Evolutionary conservation across 2,329 filamentous ascomycete genomes (phyloP), one percentile per base, ranked within the genome.

Genomic region (Chaetothyriales sp.): DNA sequence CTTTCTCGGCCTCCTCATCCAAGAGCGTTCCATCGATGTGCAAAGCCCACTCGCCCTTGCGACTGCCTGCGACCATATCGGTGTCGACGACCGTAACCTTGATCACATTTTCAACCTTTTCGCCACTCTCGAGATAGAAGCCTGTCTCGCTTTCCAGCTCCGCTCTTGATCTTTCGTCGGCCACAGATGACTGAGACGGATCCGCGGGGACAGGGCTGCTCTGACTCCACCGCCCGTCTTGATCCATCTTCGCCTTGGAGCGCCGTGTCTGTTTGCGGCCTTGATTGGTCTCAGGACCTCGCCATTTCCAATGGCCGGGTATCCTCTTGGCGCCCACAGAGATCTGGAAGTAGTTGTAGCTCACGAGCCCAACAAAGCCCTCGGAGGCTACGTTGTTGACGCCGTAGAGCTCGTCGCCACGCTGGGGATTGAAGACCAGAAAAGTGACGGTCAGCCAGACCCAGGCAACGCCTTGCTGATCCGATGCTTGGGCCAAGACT

Each of bases 291-390:
- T 67, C 69, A 7, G 79, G 74, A 9, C 80, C 78, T 15, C 86
- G 74, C 83, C 87, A 96, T 54, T 72, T 79, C 92, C 90, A 98
- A 20, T 77, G 76, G 12, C 70, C 66, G 0, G 92, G 92, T 15
- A 98, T 72, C 36, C 86, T 75, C 54, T 78, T 78, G 19, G 82
- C 75, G 60, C 90, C 84, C 53, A 98, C 85, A 44, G 83, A 86
- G 1, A 90, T 86, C 59, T 92, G 94, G 74, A 96, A 96, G 57
- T 87, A 79, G 65, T 90, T 90, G 69, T 87, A 89, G 65, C 87
- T 92, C 9, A 93, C 80, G 2, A 95, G 77, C 18, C 90, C 89
- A 5, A 98, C 75, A 63, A 95, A 87, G 5, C 86, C 87, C 59
- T 92, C 86, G 46, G 84, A 90, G 64, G 94, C 86, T 26, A 95